phyloP scores from a whole-genome alignment of 208 protist species.

The Phytomonas francai region DNA sequence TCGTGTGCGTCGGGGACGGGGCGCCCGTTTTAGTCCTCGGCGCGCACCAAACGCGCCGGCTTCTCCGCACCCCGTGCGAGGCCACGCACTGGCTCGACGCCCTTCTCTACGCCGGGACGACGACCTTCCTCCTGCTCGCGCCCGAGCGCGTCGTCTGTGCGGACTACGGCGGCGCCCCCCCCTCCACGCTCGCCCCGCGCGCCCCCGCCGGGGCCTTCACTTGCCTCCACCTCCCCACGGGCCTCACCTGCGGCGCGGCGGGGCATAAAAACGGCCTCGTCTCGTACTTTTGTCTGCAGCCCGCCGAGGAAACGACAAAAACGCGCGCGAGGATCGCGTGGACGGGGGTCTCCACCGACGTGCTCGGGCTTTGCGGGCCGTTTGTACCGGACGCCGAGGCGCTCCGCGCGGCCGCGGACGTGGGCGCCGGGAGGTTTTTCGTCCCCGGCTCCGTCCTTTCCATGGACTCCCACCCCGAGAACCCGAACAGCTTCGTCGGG shows the following conservation, averaged over 20 bases:
- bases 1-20: conserved; percentile 72
- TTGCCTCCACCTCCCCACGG: conserved; percentile 62
- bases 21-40: conserved; percentile 57
- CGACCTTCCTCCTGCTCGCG: conserved; percentile 67
- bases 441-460: conserved; percentile 38
- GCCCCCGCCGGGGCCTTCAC: conserved; percentile 33
- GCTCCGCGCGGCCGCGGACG: conserved; percentile 9
- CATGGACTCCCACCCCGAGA: conserved; percentile 67
- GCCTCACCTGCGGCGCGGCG: conserved; percentile 62
- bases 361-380: conserved; percentile 43
- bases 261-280: conserved; percentile 54
- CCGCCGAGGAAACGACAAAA: conserved; percentile 20
- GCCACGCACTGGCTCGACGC: conserved; percentile 65
- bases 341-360: conserved; percentile 40
- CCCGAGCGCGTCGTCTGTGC: conserved; percentile 54
- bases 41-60: conserved; percentile 40
- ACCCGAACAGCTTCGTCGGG: conserved; percentile 67
- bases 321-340: conserved; percentile 39
- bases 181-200: conserved; percentile 27
- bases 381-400: conserved; percentile 24
- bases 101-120: conserved; percentile 66
- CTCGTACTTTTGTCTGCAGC: conserved; percentile 58
- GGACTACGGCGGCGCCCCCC: conserved; percentile 41
- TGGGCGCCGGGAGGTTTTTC: conserved; percentile 23
- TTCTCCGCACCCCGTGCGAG: conserved; percentile 32